Evolutionary conservation across 2,329 filamentous ascomycete genomes (phyloP), one percentile per base, ranked within the genome.

Genomic region (Fusarium sororula): DNA sequence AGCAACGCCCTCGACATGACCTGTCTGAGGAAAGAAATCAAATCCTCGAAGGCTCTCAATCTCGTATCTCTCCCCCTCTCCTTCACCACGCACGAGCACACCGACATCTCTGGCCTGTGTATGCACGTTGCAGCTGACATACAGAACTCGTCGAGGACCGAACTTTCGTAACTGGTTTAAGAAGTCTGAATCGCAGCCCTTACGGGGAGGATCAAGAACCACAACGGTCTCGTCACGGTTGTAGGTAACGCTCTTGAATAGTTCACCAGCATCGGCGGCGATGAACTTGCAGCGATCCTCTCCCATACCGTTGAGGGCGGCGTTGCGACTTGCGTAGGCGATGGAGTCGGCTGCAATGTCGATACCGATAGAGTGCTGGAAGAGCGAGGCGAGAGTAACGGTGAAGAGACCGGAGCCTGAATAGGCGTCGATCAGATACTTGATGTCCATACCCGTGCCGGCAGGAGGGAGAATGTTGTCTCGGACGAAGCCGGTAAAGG

Each of bases 61-160:
- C 82, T 92, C 90, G 83, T 98, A 99, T 70, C 87, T 84, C 28
- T 83, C 83, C 58, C 82, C 82, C 80, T 84, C 82, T 30, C 81
- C 73, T 76, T 85, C 78, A 26, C 95, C 95, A 41, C 92, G 88
- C 2, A 98, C 94, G 78, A 99, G 84, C 70, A 96, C 90, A 1
- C 95, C 96, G 2, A 99, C 91, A 83, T 99, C 96, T 60, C 96
- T 87, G 20, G 96, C 96, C 87, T 98, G 96, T 14, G 96, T 98
- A 81, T 99, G 96, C 74, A 99, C 96, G 79, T 99, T 99, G 79
- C 96, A 99, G 80, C 94, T 97, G 45, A 99, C 96, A 81, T 99
- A 99, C 9, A 98, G 90, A 17, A 99, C 90, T 67, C 96, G 87
- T 73, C 88, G 87, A 0, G 96, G 96, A 2, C 89, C 93, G 78